Evolutionary conservation across 768 basidiomycete genomes (phyloP), one percentile per base, ranked within the genome.

Genomic region (Hypsizygus marmoreus): DNA sequence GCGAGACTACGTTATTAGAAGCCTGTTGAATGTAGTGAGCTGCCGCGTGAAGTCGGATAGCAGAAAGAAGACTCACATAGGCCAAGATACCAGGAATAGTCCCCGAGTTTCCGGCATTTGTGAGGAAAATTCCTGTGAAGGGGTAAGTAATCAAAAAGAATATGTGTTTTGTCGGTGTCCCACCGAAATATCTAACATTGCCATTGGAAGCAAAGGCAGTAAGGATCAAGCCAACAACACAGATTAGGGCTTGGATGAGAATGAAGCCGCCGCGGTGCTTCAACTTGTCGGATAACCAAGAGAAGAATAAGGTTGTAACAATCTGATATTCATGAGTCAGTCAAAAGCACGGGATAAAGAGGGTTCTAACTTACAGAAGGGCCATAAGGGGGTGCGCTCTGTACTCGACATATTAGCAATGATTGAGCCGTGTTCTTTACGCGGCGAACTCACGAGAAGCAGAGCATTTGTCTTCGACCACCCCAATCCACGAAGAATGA

Each of bases 361-460:
- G 38, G 14, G 35, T 37, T 31, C 41, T 16, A 29, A 53, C 71
- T 35, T 60, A 73, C 73, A 12, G 74, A 64, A 47, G 72, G 69
- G 3, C 69, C 71, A 56, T 74, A 74, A 5, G 76, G 73, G 13
- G 75, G 73, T 12, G 73, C 73, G 41, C 70, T 72, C 75, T 76
- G 41, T 13, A 31, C 7, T 29, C 26, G 23, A 12, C 34, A 37
- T 32, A 32, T 42, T 38, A 41, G 30, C 20, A 16, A 26, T 16
- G 11, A 30, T 11, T 24, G 11, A 6, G 1, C 9, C n/a, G n/a
- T n/a, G n/a, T n/a, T n/a, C n/a, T n/a, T n/a, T 23, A 17, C 14
- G 19, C 28, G 23, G 10, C 19, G 17, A 42, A 45, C 70, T 45
- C 49, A 75, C 74, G 16, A 75, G 63, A 49, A 79, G 70, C n/a